These are phyloP conservation scores for Aspergillus sparsus DNA, from an alignment of 495 filamentous ascomycete species.

Conservation along the genomic window DNA sequence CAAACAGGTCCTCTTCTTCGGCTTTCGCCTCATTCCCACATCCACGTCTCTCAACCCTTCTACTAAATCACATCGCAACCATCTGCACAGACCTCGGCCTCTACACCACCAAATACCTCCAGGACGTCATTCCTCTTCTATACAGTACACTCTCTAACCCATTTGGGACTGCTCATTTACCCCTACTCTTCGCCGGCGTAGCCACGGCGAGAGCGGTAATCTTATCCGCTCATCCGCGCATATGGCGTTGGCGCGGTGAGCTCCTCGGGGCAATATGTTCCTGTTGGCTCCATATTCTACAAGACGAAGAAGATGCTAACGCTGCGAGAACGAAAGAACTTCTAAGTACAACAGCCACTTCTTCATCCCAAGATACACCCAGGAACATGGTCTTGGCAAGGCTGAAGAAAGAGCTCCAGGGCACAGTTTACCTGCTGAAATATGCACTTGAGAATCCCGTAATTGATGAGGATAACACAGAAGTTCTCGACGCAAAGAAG, in stretches of 20 bases:
- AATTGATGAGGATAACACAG: conserved; percentile 18
- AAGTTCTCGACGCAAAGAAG: conserved; percentile 30
- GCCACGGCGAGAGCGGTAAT: conserved; percentile 59
- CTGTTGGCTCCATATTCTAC: conserved; percentile 65
- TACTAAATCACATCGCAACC: conserved; percentile 56
- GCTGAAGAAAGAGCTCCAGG: conserved; percentile 51
- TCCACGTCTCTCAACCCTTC: conserved; percentile 48
- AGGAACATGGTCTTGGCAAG: conserved; percentile 18
- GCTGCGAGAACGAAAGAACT: background rate
- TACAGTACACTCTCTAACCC: conserved; percentile 66
- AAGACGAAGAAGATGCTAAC: conserved; percentile 37
- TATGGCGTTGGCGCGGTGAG: conserved; percentile 66
- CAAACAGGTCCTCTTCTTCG: conserved; percentile 42
- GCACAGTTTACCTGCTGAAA: conserved; percentile 39
- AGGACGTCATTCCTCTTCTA: conserved; percentile 70
- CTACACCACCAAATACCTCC: conserved; percentile 70
- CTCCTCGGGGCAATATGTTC: conserved; percentile 62
- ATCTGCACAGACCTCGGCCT: conserved; percentile 65
- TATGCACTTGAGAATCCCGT: conserved; percentile 37
- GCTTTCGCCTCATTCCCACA: conserved; percentile 50
- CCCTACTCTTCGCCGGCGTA: conserved; percentile 55
- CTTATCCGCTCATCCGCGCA: conserved; percentile 70
- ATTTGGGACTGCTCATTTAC: conserved; percentile 60
- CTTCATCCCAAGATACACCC: background rate
- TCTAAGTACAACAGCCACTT: background rate